Evolutionary conservation across 495 filamentous ascomycete genomes (phyloP), one percentile per base, ranked within the genome.

Genomic region (Chaetomium fimeti): DNA sequence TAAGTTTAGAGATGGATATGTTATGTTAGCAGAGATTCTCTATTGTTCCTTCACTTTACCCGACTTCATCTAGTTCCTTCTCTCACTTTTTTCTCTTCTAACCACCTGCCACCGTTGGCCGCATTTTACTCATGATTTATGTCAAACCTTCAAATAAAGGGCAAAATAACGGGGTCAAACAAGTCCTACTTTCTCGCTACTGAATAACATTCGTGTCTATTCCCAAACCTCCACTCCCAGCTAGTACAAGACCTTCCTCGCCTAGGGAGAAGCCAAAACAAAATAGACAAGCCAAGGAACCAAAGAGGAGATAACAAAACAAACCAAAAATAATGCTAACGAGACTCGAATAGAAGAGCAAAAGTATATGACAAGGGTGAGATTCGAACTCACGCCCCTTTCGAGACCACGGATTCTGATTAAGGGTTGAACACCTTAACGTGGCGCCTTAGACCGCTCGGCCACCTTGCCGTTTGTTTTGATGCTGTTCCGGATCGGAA

Each of bases 371-470:
- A 65, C 63, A 65, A 65, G 32, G 11, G 63, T 60, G 63, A 28
- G 63, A 65, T 65, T 65, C 63, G 63, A 65, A 65, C 63, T 28
- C 63, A 60, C 63, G 63, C 63, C 63, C 63, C 55, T 55, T 65
- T 51, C 32, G 32, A 51, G 63, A 65, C 63, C 63, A 65, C 63
- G 63, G 63, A 65, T 49, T 51, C 22, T 40, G 42, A 64, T 65
- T 65, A 65, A 65, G 63, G 63, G 63, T 65, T 54, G n/a, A 32
- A 48, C n/a, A 54, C 63, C 63, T 65, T 65, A 65, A 65, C 63
- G 63, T 65, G 63, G 63, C 63, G 63, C 63, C 63, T 65, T 65
- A 56, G 63, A 65, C 63, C 63, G 63, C 63, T 65, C 63, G 63
- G 63, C 63, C 63, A 65, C 11, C 32, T 65, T 65, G 63, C 63